phyloP scores from a whole-genome alignment of 768 basidiomycete genomes.

The Leucocoprinus leucothites region DNA sequence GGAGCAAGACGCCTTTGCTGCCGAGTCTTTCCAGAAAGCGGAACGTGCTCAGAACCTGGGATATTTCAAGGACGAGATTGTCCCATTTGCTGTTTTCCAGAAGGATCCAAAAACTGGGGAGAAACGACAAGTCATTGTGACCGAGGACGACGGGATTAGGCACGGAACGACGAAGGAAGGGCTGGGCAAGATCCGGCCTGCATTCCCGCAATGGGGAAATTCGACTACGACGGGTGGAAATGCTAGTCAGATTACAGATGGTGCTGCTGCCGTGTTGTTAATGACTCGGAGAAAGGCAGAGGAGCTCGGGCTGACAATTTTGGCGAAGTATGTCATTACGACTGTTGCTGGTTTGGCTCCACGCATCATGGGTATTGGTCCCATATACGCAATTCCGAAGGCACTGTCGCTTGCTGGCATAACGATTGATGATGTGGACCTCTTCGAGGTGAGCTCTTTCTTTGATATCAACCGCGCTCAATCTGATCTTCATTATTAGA shows the following conservation, averaged over 20 bases:
- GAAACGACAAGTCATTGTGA: conserved; percentile 50
- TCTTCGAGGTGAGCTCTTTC: conserved; percentile 60
- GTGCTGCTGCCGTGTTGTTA: conserved; percentile 75
- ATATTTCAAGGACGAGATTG: conserved; percentile 65
- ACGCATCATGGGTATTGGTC: conserved; percentile 87
- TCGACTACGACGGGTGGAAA: conserved; percentile 79
- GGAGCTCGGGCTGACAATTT: conserved; percentile 63
- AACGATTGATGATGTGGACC: conserved; percentile 64
- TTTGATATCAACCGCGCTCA: neutral
- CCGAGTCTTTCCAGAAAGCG: conserved; percentile 74
- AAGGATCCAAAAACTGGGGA: conserved; percentile 54
- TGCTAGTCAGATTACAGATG: conserved; percentile 83
- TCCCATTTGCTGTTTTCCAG: conserved; percentile 67
- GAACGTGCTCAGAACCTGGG: conserved; percentile 70
- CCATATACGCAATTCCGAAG: conserved; percentile 78
- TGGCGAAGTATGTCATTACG: conserved; percentile 80
- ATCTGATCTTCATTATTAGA: conserved; percentile 35
- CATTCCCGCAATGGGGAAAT: conserved; percentile 83
- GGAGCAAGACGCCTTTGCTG: conserved; percentile 74
- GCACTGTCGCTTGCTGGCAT: conserved; percentile 69
- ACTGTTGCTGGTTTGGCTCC: conserved; percentile 70
- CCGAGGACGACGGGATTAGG: conserved; percentile 76
- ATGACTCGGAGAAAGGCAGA: conserved; percentile 83
- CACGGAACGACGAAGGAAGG: conserved; percentile 67
- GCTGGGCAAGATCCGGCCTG: conserved; percentile 62